phyloP scores from a whole-genome alignment of 2,329 filamentous ascomycete species.

The Tolypocladium paradoxum region DNA sequence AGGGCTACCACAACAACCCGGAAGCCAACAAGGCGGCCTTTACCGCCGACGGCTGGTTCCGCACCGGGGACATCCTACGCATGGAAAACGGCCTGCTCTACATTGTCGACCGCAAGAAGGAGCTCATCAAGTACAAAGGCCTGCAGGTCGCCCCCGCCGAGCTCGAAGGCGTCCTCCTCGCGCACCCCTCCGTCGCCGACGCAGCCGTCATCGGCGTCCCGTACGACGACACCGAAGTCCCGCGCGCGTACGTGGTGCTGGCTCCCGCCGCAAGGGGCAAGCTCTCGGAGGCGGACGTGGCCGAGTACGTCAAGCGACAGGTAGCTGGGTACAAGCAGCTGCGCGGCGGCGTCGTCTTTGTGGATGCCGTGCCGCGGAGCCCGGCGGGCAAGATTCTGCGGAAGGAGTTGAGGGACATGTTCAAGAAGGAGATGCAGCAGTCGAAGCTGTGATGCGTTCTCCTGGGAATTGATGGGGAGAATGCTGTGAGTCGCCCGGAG shows the following conservation, averaged over 20 bases:
- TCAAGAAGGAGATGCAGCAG: constrained; percentile 11
- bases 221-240: constrained; percentile 32
- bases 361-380: constrained; percentile 58
- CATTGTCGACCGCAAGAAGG: constrained; percentile 73
- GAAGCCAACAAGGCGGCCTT: constrained; percentile 54
- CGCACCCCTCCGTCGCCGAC: constrained; percentile 35
- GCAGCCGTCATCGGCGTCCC: constrained; percentile 52
- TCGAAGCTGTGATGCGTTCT: constrained; percentile 24
- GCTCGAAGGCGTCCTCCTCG: constrained; percentile 37
- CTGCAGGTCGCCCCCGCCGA: constrained; percentile 59
- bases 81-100: constrained; percentile 61
- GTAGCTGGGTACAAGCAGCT: constrained; percentile 51
- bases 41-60: constrained; percentile 50
- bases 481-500: too few relatives aligned
- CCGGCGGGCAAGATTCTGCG: constrained; percentile 38
- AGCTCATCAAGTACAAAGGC: constrained; percentile 46
- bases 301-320: constrained; percentile 12
- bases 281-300: constrained; percentile 14
- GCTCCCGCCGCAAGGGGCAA: constrained; percentile 10
- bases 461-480: too few relatives aligned
- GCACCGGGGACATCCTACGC: constrained; percentile 68
- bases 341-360: constrained; percentile 56
- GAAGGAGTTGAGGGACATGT: constrained; percentile 24
- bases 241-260: constrained; percentile 29
- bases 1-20: constrained; percentile 60